Evolutionary conservation across 345 rosid genomes (phyloP).

Genomic region (Eucalyptus shirleyi): DNA sequence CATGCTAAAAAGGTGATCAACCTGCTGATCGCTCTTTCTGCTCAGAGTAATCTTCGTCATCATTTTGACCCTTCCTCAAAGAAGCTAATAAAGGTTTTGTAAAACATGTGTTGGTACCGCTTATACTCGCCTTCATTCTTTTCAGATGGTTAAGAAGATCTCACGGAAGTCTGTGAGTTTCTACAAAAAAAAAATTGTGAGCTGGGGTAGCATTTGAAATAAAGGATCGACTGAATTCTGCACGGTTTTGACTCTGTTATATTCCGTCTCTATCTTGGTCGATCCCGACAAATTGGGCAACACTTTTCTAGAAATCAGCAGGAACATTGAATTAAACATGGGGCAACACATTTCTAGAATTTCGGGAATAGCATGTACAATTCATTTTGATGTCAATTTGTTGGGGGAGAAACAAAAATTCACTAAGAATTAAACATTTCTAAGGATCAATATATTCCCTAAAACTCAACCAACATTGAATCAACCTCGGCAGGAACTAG

Average conservation of each 20-base stretch:
- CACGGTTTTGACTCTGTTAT: neutral
- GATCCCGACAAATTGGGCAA: no score
- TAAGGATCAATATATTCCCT: no score
- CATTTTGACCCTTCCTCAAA: neutral
- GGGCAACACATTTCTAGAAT: no score
- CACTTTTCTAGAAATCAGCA: no score
- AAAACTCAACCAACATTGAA: no score
- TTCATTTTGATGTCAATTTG: no score
- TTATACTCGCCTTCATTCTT: neutral
- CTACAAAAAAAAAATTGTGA: neutral
- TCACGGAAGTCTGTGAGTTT: neutral
- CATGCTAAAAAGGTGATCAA: neutral
- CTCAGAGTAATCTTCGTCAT: neutral
- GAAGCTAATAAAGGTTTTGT: neutral
- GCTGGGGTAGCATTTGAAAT: neutral
- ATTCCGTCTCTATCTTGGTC: no score
- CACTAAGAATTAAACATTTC: no score
- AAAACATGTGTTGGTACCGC: neutral
- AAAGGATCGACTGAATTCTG: neutral
- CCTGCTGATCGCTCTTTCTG: neutral
- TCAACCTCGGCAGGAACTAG: no score
- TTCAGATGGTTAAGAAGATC: neutral
- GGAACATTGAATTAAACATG: no score
- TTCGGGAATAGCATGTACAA: no score
- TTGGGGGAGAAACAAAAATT: no score